Base-by-base conservation (phyloP, 2,329 filamentous ascomycete species). In the Pleomassaria siparia region DNA sequence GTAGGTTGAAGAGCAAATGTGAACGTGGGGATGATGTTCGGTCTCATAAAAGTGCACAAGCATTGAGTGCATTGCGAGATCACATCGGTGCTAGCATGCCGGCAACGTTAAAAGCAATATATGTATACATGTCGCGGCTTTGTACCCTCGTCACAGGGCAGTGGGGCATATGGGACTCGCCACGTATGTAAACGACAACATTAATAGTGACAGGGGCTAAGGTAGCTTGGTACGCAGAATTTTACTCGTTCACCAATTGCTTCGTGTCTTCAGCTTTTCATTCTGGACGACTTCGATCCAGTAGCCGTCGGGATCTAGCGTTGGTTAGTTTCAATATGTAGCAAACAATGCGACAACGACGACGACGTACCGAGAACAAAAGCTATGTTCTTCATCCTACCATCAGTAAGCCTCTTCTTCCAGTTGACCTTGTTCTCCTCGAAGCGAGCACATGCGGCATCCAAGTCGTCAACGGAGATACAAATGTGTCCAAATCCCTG, bases 401-500 rank as follows among this genome's bases (percentile, higher is more conserved):
- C 92, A 54, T 97, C 92, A 2, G 89, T 95, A 52, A 97, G 79
- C 56, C 89, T 81, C 84, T 97, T 97, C 84, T 96, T 96, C 89
- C 91, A 99, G 72, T 81, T 85, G 46, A 92, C 87, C 5, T 86
- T 82, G 65, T 89, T 76, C 46, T 84, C 82, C 69, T 97, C 94
- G 59, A 97, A 91, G 12, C 91, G 83, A 65, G 85, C 75, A 73
- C 92, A 96, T 9, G 94, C 91, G 7, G 87, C 87, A 44, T 94
- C 85, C n/a, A 97, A 67, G 66, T 95, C 84, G 66, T 97, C 92
- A 11, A 96, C 91, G 1, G 86, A 80, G 44, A 97, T 76, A 66
- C 90, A 95, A 52, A 96, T 91, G 65, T 96, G 91, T 0, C 92
- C 91, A 58, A 96, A 97, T 1, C 94, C 94, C 70, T 96, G 91